Percentiles rank a stretch among this genome's conserved stretches.
phyloP scores from a whole-genome alignment of 1,139 yeast species.

The Barnettozyma hawaiiensis region DNA sequence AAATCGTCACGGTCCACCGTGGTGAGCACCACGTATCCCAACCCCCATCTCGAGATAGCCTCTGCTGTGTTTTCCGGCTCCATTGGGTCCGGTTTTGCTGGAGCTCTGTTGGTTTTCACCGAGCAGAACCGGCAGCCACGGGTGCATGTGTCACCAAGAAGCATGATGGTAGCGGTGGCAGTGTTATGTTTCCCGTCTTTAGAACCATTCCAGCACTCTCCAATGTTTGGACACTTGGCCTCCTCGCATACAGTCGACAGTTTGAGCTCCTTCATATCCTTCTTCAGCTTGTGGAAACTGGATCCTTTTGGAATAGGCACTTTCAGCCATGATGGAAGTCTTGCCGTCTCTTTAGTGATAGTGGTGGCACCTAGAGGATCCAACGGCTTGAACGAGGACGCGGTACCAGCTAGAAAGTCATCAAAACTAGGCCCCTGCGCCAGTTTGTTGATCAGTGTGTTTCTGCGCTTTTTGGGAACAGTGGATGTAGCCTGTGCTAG shows the following conservation, averaged over 20 bases:
- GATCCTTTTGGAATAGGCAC: slow-evolving; percentile 94
- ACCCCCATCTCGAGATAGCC: slow-evolving; percentile 96
- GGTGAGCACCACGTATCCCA: slow-evolving; percentile 95
- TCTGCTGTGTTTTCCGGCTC: slow-evolving; percentile 98
- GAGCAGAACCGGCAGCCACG: slow-evolving; percentile 98
- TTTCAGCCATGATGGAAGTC: slow-evolving; percentile 86
- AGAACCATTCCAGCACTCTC: slow-evolving; percentile 97
- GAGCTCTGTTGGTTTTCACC: slow-evolving; percentile 85
- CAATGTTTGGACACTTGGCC: slow-evolving; percentile 97
- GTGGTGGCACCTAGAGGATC: slow-evolving; percentile 65
- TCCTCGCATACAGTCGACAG: slow-evolving; percentile 97
- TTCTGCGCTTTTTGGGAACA: slow-evolving; percentile 28
- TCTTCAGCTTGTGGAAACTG: slow-evolving; percentile 71
- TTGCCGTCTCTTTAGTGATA: slow-evolving; percentile 28
- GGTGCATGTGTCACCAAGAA: slow-evolving; percentile 97
- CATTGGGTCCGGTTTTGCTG: slow-evolving; percentile 86
- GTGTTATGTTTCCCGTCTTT: slow-evolving; percentile 57
- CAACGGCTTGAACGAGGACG: slow-evolving; percentile 47
- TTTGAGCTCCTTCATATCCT: slow-evolving; percentile 82
- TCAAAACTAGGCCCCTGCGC: slow-evolving; percentile 91
- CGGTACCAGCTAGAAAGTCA: slow-evolving; percentile 80
- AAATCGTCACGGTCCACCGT: slow-evolving; percentile 98
- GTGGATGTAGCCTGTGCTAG: slow-evolving; percentile 4
- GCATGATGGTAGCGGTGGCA: slow-evolving; percentile 99
- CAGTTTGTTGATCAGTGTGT: slow-evolving; percentile 56